A percentile compares a stretch with the other conserved stretches of the same genome.
Evolutionary conservation across 1,284 basidiomycete genomes (phyloP).

Genomic region (Rhizoctonia solani): DNA sequence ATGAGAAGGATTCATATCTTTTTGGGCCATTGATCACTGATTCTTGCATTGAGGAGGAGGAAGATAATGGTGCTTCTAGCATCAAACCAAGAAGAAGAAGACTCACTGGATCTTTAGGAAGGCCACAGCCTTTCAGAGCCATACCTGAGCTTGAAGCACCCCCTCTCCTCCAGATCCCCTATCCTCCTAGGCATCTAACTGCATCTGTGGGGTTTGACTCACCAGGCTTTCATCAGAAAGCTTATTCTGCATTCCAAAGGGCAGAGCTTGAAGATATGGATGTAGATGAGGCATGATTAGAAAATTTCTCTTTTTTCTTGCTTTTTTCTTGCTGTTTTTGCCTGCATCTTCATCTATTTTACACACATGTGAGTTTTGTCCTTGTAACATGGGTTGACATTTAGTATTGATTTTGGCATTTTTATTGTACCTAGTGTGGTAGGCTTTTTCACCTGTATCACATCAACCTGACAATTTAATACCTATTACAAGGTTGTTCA

Average conservation of each 20-base stretch:
- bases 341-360: neutral
- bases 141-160: neutral
- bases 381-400: slow-evolving; percentile 18
- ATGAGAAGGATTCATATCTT: neutral
- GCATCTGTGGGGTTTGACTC: slow-evolving; percentile 25
- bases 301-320: neutral
- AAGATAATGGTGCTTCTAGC: neutral
- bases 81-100: too few species aligned
- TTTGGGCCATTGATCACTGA: neutral
- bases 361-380: neutral
- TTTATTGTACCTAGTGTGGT: neutral
- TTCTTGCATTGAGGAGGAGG: neutral
- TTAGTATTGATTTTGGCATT: neutral
- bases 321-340: neutral
- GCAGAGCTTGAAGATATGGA: slow-evolving; percentile 10
- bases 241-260: neutral
- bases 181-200: neutral
- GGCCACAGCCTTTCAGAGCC: neutral
- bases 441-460: neutral
- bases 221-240: neutral
- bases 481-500: slow-evolving; percentile 13
- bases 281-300: neutral
- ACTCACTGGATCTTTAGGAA: too few species aligned
- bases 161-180: too few species aligned
- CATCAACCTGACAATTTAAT: slow-evolving; percentile 10